A percentile compares a stretch with the other conserved stretches of the same genome.
Evolutionary conservation across 331 rosid genomes (phyloP).

Genomic region (Quercus phellos): DNA sequence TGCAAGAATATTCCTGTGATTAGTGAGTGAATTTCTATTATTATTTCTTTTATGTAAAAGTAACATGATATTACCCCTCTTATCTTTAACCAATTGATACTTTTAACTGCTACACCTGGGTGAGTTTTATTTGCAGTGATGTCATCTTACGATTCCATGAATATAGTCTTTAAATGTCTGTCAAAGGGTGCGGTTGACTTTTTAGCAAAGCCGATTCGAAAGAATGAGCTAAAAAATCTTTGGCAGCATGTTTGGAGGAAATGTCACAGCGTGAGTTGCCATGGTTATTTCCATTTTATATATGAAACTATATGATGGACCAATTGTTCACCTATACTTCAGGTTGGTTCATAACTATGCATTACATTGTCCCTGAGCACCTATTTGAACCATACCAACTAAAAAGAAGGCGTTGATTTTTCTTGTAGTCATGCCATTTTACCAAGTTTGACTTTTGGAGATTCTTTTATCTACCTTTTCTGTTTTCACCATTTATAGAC

Average conservation of each 20-base stretch:
- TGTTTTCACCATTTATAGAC: too few species aligned
- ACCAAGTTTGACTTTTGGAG: neutral
- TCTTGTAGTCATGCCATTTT: neutral
- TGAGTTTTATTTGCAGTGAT: slow-evolving; percentile 82
- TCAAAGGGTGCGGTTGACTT: slow-evolving; percentile 97
- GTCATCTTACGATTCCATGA: slow-evolving; percentile 96
- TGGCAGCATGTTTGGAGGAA: slow-evolving; percentile 99
- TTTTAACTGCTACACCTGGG: slow-evolving; percentile 41
- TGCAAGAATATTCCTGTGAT: slow-evolving; percentile 77
- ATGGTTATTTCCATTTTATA: neutral
- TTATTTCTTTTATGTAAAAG: neutral
- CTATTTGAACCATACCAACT: neutral
- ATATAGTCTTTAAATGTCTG: slow-evolving; percentile 91
- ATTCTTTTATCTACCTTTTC: neutral
- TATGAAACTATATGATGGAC: neutral
- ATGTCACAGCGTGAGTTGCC: slow-evolving; percentile 79
- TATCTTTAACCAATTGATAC: slow-evolving; percentile 19
- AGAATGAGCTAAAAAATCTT: slow-evolving; percentile 96
- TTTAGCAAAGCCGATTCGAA: slow-evolving; percentile 89
- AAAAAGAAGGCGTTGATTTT: neutral
- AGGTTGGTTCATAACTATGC: neutral
- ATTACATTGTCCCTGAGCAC: neutral
- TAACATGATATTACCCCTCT: slow-evolving; percentile 12
- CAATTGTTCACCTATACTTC: neutral
- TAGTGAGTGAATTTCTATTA: slow-evolving; percentile 51